Percentiles rank a stretch among this genome's conserved stretches.
Conservation (phyloP, 2,329 filamentous ascomycete species). For the Trichocomaceae sp. region DNA sequence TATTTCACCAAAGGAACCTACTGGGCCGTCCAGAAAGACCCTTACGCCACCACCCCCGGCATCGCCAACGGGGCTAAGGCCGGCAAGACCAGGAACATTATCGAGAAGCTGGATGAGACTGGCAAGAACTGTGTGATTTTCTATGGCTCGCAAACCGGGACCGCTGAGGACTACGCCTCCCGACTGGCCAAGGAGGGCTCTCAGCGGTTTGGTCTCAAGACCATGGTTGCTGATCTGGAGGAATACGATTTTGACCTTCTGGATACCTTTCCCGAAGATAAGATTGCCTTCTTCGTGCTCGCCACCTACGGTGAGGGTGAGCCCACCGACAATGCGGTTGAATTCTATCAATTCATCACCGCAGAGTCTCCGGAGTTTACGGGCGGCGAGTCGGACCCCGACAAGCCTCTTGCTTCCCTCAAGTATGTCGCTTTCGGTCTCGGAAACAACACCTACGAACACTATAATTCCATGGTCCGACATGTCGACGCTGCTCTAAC, state of each 20-base stretch:
- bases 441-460: conserved; percentile 98
- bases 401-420: conserved; percentile 70
- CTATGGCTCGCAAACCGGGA: conserved; percentile 97
- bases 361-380: conserved; percentile 76
- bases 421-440: conserved; percentile 94
- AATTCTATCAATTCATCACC: conserved; percentile 95
- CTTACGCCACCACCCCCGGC: conserved; percentile 73
- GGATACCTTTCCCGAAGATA: conserved; percentile 80
- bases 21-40: conserved; percentile 83
- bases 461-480: conserved; percentile 98
- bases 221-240: conserved; percentile 96
- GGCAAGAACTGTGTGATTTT: conserved; percentile 98
- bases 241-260: conserved; percentile 97
- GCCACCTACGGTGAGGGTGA: conserved; percentile 98
- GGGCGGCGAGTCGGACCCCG: conserved; percentile 54
- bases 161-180: conserved; percentile 95
- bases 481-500: conserved; percentile 75
- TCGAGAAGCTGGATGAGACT: conserved; percentile 92
- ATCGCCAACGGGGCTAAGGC: conserved; percentile 62
- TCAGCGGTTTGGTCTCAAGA: conserved; percentile 90
- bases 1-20: conserved; percentile 98
- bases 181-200: conserved; percentile 95
- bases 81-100: conserved; percentile 81
- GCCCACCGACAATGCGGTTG: conserved; percentile 96
- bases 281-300: conserved; percentile 88